A percentile compares a stretch with the other conserved stretches of the same genome.
Evolutionary conservation across 345 rosid genomes (phyloP).

Genomic region (Salix brachista): DNA sequence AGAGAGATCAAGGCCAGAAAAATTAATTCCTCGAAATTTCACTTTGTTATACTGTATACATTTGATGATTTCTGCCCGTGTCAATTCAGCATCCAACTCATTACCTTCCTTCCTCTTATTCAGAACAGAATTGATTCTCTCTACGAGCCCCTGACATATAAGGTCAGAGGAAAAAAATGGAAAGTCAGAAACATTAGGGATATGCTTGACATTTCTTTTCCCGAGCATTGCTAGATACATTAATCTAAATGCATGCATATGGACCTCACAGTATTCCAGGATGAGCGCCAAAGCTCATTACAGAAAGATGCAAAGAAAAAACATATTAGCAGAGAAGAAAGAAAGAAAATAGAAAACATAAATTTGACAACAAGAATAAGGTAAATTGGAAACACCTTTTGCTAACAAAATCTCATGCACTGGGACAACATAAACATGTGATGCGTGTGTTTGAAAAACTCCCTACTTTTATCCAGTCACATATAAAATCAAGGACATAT

Average conservation of each 20-base stretch:
- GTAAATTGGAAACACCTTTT: background rate
- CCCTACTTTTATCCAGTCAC: background rate
- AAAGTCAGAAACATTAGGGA: background rate
- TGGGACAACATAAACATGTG: background rate
- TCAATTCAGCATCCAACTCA: constrained; percentile 59
- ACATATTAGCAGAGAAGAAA: background rate
- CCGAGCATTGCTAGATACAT: background rate
- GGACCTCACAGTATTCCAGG: background rate
- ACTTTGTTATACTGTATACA: constrained; percentile 77
- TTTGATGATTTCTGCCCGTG: constrained; percentile 79
- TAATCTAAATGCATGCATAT: background rate
- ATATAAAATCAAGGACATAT: background rate
- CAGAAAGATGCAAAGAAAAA: background rate
- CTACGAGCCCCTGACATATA: constrained; percentile 60
- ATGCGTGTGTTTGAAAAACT: background rate
- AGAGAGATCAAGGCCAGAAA: constrained; percentile 88
- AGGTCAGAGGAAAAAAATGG: background rate
- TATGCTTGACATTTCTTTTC: background rate
- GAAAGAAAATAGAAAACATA: background rate
- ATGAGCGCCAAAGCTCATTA: background rate
- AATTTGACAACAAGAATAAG: background rate
- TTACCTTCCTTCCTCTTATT: constrained; percentile 52
- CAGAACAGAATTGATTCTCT: constrained; percentile 39
- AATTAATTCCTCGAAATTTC: constrained; percentile 80
- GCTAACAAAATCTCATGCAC: background rate